Evolutionary conservation across 768 basidiomycete species (phyloP).

Genomic region (Rhodotorula babjevae): DNA sequence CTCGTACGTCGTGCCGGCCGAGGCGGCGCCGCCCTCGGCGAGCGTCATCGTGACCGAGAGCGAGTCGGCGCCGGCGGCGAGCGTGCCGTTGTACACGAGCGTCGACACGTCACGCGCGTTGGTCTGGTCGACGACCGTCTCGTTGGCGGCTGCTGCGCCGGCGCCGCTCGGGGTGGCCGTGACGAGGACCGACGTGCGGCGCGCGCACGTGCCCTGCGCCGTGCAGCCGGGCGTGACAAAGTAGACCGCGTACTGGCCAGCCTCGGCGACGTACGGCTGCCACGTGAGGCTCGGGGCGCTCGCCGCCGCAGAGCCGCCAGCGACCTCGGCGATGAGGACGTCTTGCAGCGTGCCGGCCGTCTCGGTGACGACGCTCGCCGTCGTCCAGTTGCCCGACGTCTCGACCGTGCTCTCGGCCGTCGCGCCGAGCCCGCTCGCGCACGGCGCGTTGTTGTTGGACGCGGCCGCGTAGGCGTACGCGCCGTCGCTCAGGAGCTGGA

Average conservation of each 20-base stretch:
- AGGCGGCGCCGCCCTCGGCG: constrained; percentile 58
- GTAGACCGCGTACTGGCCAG: constrained; percentile 78
- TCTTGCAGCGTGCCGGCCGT: constrained; percentile 67
- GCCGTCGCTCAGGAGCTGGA: constrained; percentile 89
- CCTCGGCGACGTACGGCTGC: constrained; percentile 84
- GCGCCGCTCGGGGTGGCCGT: constrained; percentile 67
- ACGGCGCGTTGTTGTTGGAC: constrained; percentile 35
- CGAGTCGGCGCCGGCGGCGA: constrained; percentile 63
- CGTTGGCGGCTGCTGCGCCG: constrained; percentile 51
- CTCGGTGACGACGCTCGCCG: constrained; percentile 48
- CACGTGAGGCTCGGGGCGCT: constrained; percentile 77
- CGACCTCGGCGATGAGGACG: constrained; percentile 64
- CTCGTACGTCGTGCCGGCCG: constrained; percentile 64
- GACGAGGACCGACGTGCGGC: constrained; percentile 74
- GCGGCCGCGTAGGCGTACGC: constrained; percentile 38
- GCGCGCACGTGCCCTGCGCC: constrained; percentile 69
- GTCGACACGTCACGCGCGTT: constrained; percentile 60
- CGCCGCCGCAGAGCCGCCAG: constrained; percentile 60
- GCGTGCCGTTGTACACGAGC: constrained; percentile 72
- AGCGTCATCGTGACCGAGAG: constrained; percentile 71
- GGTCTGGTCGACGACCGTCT: constrained; percentile 69
- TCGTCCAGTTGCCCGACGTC: constrained; percentile 60
- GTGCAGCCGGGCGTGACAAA: constrained; percentile 82
- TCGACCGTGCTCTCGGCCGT: constrained; percentile 14
- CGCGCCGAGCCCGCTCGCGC: constrained; percentile 31